These are phyloP conservation scores for Cyclotella cryptica DNA, from an alignment of 108 stramenopile genomes.

Conservation along the genomic window DNA sequence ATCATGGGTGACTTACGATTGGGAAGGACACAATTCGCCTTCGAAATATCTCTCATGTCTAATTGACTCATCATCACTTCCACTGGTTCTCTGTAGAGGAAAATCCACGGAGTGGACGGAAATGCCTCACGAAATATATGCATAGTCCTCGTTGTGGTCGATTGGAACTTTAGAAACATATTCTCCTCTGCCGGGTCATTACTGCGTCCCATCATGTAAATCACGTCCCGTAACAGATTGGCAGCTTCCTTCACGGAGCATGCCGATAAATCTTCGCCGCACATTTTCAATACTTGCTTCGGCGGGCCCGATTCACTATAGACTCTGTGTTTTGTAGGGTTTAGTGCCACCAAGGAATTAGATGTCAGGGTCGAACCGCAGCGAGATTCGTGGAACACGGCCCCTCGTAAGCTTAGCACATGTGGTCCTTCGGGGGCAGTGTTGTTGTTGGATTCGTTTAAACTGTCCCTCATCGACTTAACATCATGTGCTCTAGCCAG, in stretches of 20 bases:
- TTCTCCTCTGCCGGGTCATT: conserved; percentile 68
- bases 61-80: conserved; percentile 92
- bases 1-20: conserved; percentile 46
- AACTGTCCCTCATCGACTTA: conserved; percentile 6
- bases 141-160: conserved; percentile 70
- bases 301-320: conserved; percentile 89
- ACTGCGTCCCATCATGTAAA: conserved; percentile 80
- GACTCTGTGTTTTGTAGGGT: conserved; percentile 75
- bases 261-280: conserved; percentile 55
- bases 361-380: conserved; percentile 93
- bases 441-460: conserved; percentile 21
- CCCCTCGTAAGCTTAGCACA: conserved; percentile 65
- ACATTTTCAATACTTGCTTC: conserved; percentile 64
- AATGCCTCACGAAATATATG: conserved; percentile 80
- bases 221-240: conserved; percentile 60
- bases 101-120: conserved; percentile 93
- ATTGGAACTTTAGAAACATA: conserved; percentile 97
- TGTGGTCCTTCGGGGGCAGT: not conserved
- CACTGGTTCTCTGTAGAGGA: conserved; percentile 91
- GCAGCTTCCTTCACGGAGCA: conserved; percentile 51
- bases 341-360: conserved; percentile 84
- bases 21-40: conserved; percentile 67
- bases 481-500: conserved; percentile 51
- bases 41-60: conserved; percentile 28
- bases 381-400: conserved; percentile 94